phyloP scores from a whole-genome alignment of 805 yeast genomes.

The Saccharomyces paradoxus region DNA sequence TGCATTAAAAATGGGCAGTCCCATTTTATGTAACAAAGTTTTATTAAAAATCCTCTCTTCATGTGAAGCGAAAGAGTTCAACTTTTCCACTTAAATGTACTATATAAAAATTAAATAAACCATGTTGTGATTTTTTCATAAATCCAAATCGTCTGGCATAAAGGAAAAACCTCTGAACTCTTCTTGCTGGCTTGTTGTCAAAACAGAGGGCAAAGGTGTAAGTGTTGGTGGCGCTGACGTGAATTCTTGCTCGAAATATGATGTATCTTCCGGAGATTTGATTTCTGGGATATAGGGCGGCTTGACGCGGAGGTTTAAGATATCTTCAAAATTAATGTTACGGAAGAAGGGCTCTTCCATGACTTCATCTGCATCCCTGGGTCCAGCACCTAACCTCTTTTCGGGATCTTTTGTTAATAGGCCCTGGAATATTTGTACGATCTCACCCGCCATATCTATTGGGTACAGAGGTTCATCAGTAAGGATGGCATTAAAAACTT shows the following conservation, averaged over 20 bases:
- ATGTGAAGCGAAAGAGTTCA: neutral
- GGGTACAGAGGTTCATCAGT: slow-evolving; percentile 96
- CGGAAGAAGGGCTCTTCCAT: slow-evolving; percentile 93
- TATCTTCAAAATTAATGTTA: slow-evolving; percentile 84
- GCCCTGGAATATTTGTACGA: slow-evolving; percentile 88
- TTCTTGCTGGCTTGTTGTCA: slow-evolving; percentile 85
- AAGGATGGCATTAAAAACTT: slow-evolving; percentile 90
- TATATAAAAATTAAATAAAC: neutral
- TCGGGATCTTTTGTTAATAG: slow-evolving; percentile 83
- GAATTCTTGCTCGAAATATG: slow-evolving; percentile 90
- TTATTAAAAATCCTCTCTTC: neutral
- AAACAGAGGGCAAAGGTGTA: slow-evolving; percentile 86
- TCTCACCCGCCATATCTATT: slow-evolving; percentile 93
- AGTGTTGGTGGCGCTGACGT: slow-evolving; percentile 90
- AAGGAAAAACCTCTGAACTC: slow-evolving; percentile 96
- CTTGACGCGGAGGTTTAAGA: slow-evolving; percentile 56
- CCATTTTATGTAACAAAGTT: neutral
- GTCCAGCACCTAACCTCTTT: slow-evolving; percentile 77
- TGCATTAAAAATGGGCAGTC: neutral
- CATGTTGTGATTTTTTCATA: slow-evolving; percentile 12
- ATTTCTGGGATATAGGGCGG: slow-evolving; percentile 91
- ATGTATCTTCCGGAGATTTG: slow-evolving; percentile 79
- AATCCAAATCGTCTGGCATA: slow-evolving; percentile 49
- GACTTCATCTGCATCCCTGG: slow-evolving; percentile 82
- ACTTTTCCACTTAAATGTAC: neutral